Evolutionary conservation across 2,329 filamentous ascomycete genomes (phyloP).

Genomic region (Penicillium freii): DNA sequence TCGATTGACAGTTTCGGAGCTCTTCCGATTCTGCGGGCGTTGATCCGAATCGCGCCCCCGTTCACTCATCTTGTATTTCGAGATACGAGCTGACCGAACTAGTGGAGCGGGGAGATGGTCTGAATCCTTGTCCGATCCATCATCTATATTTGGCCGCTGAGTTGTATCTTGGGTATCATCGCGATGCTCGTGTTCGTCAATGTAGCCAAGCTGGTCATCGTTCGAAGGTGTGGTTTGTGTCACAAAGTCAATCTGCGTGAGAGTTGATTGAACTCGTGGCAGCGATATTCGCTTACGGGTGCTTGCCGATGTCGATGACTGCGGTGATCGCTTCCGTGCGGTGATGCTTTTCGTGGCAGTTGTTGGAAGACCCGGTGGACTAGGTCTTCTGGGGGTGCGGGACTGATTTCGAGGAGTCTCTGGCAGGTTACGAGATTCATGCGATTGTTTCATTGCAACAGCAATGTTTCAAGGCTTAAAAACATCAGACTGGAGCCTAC

Average conservation of each 20-base stretch:
- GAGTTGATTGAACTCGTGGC: slow-evolving; percentile 35
- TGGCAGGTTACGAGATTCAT: slow-evolving; percentile 14
- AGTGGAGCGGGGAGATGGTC: slow-evolving; percentile 19
- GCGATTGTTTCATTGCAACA: slow-evolving; percentile 31
- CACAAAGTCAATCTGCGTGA: slow-evolving; percentile 45
- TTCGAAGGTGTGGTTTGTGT: slow-evolving; percentile 23
- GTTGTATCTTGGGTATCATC: slow-evolving; percentile 3
- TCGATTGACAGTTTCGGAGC: slow-evolving; percentile 1
- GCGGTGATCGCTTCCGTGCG: slow-evolving; percentile 14
- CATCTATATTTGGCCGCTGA: slow-evolving; percentile 27
- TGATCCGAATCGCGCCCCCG: slow-evolving; percentile 3
- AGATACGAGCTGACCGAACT: slow-evolving; percentile 11
- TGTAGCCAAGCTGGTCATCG: slow-evolving; percentile 34
- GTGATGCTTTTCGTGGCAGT: slow-evolving; percentile 17
- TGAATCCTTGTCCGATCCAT: slow-evolving; percentile 26
- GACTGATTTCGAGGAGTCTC: slow-evolving; percentile 20
- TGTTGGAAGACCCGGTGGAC: slow-evolving; percentile 7
- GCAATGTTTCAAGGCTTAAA: slow-evolving; percentile 3
- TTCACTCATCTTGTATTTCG: slow-evolving; percentile 13
- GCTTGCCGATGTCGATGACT: slow-evolving; percentile 18
- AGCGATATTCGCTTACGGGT: slow-evolving; percentile 21
- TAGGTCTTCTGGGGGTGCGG: slow-evolving; percentile 24
- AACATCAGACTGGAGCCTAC: slow-evolving; percentile 13
- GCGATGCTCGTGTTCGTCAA: slow-evolving; percentile 19
- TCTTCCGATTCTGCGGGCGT: slow-evolving; percentile 19